A percentile compares a stretch with the other conserved stretches of the same genome.
Conservation (phyloP, 352 stramenopile species). For the Phytophthora ramorum region DNA sequence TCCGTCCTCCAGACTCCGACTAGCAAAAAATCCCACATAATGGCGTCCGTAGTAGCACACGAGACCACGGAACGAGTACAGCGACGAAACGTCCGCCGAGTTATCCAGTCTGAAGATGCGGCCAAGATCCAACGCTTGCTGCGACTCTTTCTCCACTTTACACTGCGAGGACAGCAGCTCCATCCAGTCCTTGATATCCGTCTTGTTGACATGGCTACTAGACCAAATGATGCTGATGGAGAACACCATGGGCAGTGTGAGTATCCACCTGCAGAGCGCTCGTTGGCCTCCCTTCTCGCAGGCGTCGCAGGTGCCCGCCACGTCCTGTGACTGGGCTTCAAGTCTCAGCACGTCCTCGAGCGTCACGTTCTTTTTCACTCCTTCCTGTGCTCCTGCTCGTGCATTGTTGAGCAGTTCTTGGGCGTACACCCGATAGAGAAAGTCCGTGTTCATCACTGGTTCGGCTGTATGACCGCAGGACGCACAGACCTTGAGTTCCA, state of each 20-base stretch:
- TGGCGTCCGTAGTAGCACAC: conserved; percentile 89
- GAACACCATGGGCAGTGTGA: conserved; percentile 89
- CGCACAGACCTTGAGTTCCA: conserved; percentile 77
- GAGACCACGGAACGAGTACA: conserved; percentile 81
- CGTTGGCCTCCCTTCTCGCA: conserved; percentile 59
- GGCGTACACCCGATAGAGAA: conserved; percentile 85
- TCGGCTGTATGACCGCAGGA: conserved; percentile 72
- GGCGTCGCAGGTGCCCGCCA: conserved; percentile 52
- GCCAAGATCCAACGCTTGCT: conserved; percentile 72
- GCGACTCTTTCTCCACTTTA: conserved; percentile 31
- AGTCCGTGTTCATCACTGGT: conserved; percentile 86
- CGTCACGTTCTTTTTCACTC: conserved; percentile 35
- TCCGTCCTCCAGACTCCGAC: conserved; percentile 62
- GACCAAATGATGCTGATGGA: conserved; percentile 86
- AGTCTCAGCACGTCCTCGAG: conserved; percentile 64
- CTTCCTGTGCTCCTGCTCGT: conserved; percentile 1
- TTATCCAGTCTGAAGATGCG: conserved; percentile 75
- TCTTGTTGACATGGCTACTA: conserved; percentile 69
- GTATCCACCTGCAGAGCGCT: conserved; percentile 70
- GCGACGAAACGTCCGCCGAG: conserved; percentile 30
- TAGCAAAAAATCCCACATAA: conserved; percentile 89
- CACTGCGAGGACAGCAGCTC: conserved; percentile 68
- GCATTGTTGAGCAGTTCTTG: conserved; percentile 60
- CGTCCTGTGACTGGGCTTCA: conserved; percentile 61
- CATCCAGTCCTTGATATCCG: conserved; percentile 76